These are phyloP conservation scores for Paraphaeosphaeria minitans DNA, from an alignment of 2,329 filamentous ascomycete species.

Conservation along the genomic window DNA sequence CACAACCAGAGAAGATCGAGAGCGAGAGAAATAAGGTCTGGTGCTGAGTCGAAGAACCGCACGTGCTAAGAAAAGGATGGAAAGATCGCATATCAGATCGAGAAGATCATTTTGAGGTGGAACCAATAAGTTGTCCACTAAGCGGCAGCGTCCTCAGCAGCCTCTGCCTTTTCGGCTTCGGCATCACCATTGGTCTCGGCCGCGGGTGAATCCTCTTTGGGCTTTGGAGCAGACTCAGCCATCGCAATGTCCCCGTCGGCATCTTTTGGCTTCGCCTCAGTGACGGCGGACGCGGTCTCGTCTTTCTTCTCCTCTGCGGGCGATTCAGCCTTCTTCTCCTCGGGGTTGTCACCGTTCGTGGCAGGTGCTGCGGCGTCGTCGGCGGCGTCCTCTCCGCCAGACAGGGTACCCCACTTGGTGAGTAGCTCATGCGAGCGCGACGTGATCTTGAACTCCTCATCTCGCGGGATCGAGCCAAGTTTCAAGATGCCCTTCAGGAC, in stretches of 20 bases:
- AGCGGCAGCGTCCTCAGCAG: conserved; percentile 17
- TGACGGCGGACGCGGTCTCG: conserved; percentile 23
- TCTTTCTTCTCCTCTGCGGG: conserved; percentile 46
- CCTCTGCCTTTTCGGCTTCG: conserved; percentile 16
- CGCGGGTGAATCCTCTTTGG: conserved; percentile 27
- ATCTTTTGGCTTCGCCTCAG: conserved; percentile 27
- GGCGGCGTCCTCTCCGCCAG: conserved; percentile 37
- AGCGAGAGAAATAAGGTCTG: neutral
- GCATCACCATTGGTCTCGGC: conserved; percentile 22
- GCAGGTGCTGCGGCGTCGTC: conserved; percentile 28
- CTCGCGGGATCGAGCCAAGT: conserved; percentile 75
- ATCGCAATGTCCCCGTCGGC: conserved; percentile 34
- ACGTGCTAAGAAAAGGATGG: neutral
- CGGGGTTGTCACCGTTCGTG: conserved; percentile 44
- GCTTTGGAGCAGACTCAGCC: conserved; percentile 20
- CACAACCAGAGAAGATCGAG: neutral
- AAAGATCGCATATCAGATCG: neutral
- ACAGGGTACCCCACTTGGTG: conserved; percentile 85
- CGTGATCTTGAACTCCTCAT: conserved; percentile 90
- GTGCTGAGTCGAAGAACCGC: neutral
- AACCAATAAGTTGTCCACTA: conserved; percentile 1
- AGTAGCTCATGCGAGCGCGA: conserved; percentile 77
- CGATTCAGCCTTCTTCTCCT: conserved; percentile 48
- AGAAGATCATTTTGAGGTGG: neutral
- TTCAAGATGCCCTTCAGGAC: conserved; percentile 94